Evolutionary conservation across 371 early-diverging fungal genomes (phyloP).

Genomic region (Mortierella sp.): DNA sequence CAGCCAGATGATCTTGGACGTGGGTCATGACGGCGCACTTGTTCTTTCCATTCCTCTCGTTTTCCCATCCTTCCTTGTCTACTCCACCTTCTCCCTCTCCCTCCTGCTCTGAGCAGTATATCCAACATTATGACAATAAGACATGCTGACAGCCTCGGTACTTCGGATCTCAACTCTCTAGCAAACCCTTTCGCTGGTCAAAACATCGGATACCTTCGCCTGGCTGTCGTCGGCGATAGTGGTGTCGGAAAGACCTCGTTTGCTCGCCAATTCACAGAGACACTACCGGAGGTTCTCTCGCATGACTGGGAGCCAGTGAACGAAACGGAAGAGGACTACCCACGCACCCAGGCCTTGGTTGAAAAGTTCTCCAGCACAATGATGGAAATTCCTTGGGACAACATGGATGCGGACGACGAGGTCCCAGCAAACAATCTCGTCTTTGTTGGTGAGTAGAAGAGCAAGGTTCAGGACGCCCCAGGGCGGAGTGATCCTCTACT

Average conservation of each 20-base stretch:
- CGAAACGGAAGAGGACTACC: slow-evolving; percentile 36
- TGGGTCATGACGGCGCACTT: background rate
- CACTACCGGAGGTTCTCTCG: slow-evolving; percentile 54
- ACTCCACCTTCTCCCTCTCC: background rate
- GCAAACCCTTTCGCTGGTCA: slow-evolving; percentile 50
- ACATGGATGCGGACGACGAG: slow-evolving; percentile 56
- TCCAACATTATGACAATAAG: slow-evolving; percentile 10
- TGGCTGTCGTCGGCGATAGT: slow-evolving; percentile 70
- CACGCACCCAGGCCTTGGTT: slow-evolving; percentile 39
- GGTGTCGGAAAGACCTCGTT: slow-evolving; percentile 68
- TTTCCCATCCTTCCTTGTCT: background rate
- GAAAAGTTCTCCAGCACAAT: slow-evolving; percentile 56
- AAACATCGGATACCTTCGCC: slow-evolving; percentile 58
- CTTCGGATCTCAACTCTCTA: slow-evolving; percentile 11
- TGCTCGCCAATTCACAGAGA: slow-evolving; percentile 56
- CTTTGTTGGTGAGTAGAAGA: slow-evolving; percentile 45
- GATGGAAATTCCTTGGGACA: slow-evolving; percentile 49
- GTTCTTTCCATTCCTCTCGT: background rate
- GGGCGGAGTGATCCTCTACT: no score
- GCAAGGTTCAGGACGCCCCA: no score
- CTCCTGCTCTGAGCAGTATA: background rate
- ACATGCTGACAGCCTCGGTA: slow-evolving; percentile 8
- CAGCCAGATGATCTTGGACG: no score
- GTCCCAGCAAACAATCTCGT: slow-evolving; percentile 56
- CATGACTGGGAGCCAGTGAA: slow-evolving; percentile 38